Evolutionary conservation across 768 basidiomycete species (phyloP), one percentile per base, ranked within the genome.

Genomic region (Pleurotus sapidus): DNA sequence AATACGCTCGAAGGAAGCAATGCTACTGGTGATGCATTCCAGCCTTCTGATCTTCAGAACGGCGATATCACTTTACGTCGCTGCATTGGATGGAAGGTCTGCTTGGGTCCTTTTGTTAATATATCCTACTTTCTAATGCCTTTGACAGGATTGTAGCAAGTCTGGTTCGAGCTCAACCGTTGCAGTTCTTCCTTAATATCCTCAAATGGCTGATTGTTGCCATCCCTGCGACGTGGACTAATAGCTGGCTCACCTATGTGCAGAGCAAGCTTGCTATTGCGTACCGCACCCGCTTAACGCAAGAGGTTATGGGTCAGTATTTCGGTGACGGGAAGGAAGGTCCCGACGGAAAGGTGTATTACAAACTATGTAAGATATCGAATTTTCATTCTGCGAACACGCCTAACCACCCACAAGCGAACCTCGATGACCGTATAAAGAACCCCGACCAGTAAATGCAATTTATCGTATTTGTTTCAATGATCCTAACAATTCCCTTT

Each of bases 371-470:
- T 89, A 64, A 59, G 86, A 12, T 37, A 38, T 18, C 14, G 47
- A 24, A 7, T 18, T 24, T 39, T 46, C 15, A 15, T 43, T 30
- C 15, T 34, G 48, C 24, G 17, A 25, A 49, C 38, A 18, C 23
- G 15, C 11, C n/a, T 60, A 20, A 57, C 23, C 14, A n/a, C 37
- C 54, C 14, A 55, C 20, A 65, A 93, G 94, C 91, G 45, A 97
- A 97, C 69, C 73, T 98, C 63, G 95, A 98, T 67, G 96, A 98
- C 67, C 79, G 96, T 49, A 94, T 98, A 49, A 94, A 94, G 77
- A 97, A 98, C 64, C 89, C 93, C 14, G 95, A 98, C 69, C 94
- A 97, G 89, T 91, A 56, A 63, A 81, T 67, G 7, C 37, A 18
- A 40, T 58, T 30, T n/a, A 38, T 34, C 40, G 48, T 4, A 27